Base-by-base conservation (phyloP, 129 eudicot genomes). In the Erigeron canadensis region DNA sequence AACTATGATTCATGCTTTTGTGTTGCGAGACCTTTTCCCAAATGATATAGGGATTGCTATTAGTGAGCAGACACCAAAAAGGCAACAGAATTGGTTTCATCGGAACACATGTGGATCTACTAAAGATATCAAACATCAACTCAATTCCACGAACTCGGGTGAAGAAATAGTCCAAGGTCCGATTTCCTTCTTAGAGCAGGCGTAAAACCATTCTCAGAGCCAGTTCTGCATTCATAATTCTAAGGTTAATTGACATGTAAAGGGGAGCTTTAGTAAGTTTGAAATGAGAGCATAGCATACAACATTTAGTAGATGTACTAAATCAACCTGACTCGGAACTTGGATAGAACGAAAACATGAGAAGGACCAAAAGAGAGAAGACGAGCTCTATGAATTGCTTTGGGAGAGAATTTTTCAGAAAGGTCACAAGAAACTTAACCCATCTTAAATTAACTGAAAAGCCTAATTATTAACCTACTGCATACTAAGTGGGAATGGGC, bases 31-130 rank as follows among this genome's bases (percentile, higher is more conserved):
- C 80, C 91, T 92, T 18, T 92, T 92, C 43, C 98, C 96, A 0
- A 92, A 92, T 39, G 98, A 92, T 84, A 89, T 86, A 5, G 84
- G 91, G 59, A 92, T 92, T 61, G 98, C 98, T 7, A 89, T 92
- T 28, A 85, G 91, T 44, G 88, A 76, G 9, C 77, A 72, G 72
- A 80, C 77, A 56, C 84, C 91, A 8, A 79, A 81, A 77, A 10
- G 65, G 8, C 72, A 58, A 45, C 57, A 68, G 23, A 88, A 77
- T 77, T 88, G 97, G 96, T 84, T 48, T 70, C 96, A 69, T 15
- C 81, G 81, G 70, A 64, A 81, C 68, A 71, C 77, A 54, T 82
- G 82, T 1, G 82, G 91, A 62, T 80, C 96, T 1, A 87, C 81
- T 21, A 88, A 76, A 76, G 83, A 81, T 13, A 56, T 80, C 4